Percentiles rank a stretch among this genome's conserved stretches.
Conservation (phyloP, 1,284 basidiomycete genomes). For the Ustilago tritici region DNA sequence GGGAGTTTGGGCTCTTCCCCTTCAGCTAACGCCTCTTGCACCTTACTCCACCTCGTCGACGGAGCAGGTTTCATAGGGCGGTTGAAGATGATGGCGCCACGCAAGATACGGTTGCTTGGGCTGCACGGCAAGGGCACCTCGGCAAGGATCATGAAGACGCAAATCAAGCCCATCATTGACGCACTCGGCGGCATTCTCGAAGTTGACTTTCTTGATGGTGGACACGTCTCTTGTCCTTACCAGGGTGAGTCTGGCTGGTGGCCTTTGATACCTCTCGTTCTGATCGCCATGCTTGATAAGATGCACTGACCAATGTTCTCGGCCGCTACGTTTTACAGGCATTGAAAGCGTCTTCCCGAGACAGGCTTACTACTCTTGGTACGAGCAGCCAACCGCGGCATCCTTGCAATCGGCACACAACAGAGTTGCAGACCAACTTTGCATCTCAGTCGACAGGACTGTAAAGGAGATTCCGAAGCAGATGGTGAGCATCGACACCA, state of each 20-base stretch:
- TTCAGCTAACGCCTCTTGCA: not conserved
- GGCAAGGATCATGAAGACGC: slow-evolving; percentile 48
- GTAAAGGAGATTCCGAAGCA: not conserved
- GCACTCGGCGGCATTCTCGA: slow-evolving; percentile 26
- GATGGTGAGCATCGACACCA: not conserved
- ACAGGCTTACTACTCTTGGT: slow-evolving; percentile 45
- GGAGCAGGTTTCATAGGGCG: not conserved
- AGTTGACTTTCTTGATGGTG: slow-evolving; percentile 40
- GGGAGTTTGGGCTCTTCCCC: not conserved
- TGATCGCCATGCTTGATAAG: not conserved
- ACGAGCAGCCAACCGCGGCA: slow-evolving; percentile 33
- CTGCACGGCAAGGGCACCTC: slow-evolving; percentile 55
- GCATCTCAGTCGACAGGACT: not conserved
- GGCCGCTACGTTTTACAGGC: slow-evolving; percentile 9
- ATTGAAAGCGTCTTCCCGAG: slow-evolving; percentile 46
- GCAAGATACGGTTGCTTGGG: slow-evolving; percentile 32
- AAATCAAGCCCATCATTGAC: slow-evolving; percentile 48
- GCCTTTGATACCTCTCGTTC: not conserved
- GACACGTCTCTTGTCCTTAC: slow-evolving; percentile 31
- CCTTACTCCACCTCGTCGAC: not conserved
- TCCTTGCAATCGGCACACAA: slow-evolving; percentile 24
- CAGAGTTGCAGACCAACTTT: slow-evolving; percentile 19
- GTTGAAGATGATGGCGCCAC: slow-evolving; percentile 7
- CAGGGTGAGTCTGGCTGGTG: slow-evolving; percentile 30
- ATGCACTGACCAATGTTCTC: not conserved